Base-by-base conservation (phyloP, 129 eudicot genomes). In the Lactuca saligna region DNA sequence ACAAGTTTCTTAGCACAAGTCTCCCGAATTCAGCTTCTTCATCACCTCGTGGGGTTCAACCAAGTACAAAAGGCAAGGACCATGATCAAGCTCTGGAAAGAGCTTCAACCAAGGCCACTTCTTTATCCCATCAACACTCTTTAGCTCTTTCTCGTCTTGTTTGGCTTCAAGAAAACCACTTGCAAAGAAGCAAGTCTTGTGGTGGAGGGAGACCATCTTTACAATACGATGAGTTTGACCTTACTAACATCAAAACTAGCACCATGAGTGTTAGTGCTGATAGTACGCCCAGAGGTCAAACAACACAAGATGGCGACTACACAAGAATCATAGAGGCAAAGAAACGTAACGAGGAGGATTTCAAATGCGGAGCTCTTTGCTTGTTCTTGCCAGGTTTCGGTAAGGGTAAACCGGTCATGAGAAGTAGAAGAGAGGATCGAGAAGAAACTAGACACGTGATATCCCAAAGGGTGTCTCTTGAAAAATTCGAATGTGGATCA, bases 401-500 rank as follows among this genome's bases (percentile, higher is more conserved):
- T 11, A 92, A 84, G 71, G 95, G 78, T 51, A 92, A 89, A 63
- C 72, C 83, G 1, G 87, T 84, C 2, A 25, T 25, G 16, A 88
- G 78, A 73, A 66, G 87, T 10, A 69, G 63, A 57, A 85, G 68
- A 68, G 78, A 58, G 9, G 62, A 75, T 50, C 61, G 46, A 2
- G 76, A 66, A 44, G 82, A 82, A 50, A 41, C 7, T n/a, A 61
- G 73, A 11, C 80, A 75, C 32, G 76, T 78, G 12, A 82, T 88
- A 49, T 92, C 96, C 7, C 82, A 71, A 32, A 81, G 81, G 33
- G 88, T 86, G 5, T 92, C 98, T 13, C 73, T 92, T 6, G 96
- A 92, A 79, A 88, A 82, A 74, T 92, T 92, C 41, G 96, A 92
- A 58, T 88, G 96, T 15, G 98, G 89, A 38, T 89, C 96, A 8